Conservation (phyloP, 352 stramenopile species). For the Labyrinthula sp. region DNA sequence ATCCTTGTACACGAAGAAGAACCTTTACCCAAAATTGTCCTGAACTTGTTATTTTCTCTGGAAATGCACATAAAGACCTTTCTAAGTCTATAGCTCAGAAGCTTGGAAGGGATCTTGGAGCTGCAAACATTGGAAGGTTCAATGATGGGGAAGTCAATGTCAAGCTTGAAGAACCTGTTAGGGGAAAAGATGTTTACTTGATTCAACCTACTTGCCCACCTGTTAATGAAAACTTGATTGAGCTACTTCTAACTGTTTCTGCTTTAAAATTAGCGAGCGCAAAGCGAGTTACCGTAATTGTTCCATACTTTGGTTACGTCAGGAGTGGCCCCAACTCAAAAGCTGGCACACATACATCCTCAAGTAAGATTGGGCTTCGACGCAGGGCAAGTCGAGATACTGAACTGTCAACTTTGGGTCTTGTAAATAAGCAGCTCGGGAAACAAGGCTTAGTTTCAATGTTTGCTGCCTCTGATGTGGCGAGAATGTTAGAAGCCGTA, state of each 20-base stretch:
- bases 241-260: constrained; percentile 76
- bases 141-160: constrained; percentile 71
- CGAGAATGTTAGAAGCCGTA: constrained; percentile 64
- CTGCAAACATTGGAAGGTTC: constrained; percentile 62
- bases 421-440: constrained; percentile 4
- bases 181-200: constrained; percentile 76
- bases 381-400: no score
- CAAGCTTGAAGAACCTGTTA: constrained; percentile 67
- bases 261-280: constrained; percentile 67
- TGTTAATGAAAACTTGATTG: constrained; percentile 79
- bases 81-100: constrained; percentile 61
- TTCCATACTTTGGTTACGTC: constrained; percentile 51
- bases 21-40: constrained; percentile 69
- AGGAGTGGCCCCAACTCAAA: constrained; percentile 6
- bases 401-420: constrained; percentile 14
- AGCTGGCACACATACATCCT: no score
- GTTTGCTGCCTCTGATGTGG: constrained; percentile 63
- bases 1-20: no score
- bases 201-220: constrained; percentile 66
- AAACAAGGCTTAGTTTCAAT: constrained; percentile 59
- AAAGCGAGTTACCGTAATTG: constrained; percentile 73
- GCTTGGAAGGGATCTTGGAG: constrained; percentile 56
- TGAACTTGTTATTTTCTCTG: constrained; percentile 72
- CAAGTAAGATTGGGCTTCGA: no score
- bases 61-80: constrained; percentile 63